Base-by-base conservation (phyloP, 177 flowering plant genomes). In the Vitis hybrid region DNA sequence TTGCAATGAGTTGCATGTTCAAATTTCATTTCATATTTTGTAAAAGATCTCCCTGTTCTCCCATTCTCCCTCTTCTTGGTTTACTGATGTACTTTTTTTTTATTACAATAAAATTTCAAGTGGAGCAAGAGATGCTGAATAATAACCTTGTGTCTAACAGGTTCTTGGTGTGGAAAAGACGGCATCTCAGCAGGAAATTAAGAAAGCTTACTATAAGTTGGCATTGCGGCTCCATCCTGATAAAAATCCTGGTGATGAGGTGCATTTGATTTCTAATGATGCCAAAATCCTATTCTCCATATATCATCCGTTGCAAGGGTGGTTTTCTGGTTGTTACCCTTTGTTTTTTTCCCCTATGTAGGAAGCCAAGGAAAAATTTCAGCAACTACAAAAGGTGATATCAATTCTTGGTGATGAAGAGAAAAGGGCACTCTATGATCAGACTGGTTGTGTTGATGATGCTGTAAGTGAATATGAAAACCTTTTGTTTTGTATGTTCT, bases 291-390 rank as follows among this genome's bases (percentile, higher is more conserved):
- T 3, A 4, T 34, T 17, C 34, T 64, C 34, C 34, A 26, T 26
- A 48, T 49, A 21, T 23, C 10, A 21, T 23, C 10, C 30, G 4
- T 19, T 10, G 4, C 3, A 7, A 26, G 7, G 30, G 45, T 48
- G 6, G 50, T 26, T 66, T 52, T 18, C 10, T 13, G 52, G 26
- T 56, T 56, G 11, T n/a, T n/a, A 64, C 59, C 6, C 19, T 64
- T 45, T 5, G 5, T 48, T 23, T 60, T 34, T 65, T 56, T 49
- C 60, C 9, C 40, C 17, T 62, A 60, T 64, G 55, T 60, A 91
- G 99, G 97, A 91, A 66, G 99, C 98, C 40, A 96, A 96, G 70
- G 99, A 92, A 63, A 96, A 93, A 72, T 93, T 93, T 79, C 99
- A 96, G 85, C 92, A 87, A 68, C 72, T 96, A 78, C 99, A 93